phyloP scores from a whole-genome alignment of 352 stramenopile species.

The Pythium biforme region DNA sequence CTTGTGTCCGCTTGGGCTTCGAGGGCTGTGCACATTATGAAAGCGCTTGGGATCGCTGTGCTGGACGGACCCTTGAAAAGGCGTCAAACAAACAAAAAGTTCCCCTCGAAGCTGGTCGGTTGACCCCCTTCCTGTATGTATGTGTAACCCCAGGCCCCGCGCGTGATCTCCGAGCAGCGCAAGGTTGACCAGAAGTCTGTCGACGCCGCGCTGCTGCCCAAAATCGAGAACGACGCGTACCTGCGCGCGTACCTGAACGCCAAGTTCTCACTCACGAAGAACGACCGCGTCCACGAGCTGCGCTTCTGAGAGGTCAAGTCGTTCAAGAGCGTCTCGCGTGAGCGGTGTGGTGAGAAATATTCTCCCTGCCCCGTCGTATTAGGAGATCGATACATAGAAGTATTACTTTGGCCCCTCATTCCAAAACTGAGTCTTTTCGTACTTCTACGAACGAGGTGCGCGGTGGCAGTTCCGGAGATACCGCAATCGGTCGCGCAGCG shows the following conservation, averaged over 20 bases:
- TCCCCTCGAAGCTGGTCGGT: slow-evolving; percentile 44
- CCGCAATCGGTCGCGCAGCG: slow-evolving; percentile 40
- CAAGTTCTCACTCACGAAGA: slow-evolving; percentile 98
- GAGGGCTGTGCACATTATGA: slow-evolving; percentile 11
- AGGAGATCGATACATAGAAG: background rate
- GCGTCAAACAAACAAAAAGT: slow-evolving; percentile 64
- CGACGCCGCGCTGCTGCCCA: slow-evolving; percentile 90
- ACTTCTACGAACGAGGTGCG: background rate
- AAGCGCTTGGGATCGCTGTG: slow-evolving; percentile 90
- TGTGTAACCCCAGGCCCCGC: slow-evolving; percentile 52
- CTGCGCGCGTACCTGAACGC: slow-evolving; percentile 98
- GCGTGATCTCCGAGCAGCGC: slow-evolving; percentile 94
- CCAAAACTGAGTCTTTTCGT: background rate
- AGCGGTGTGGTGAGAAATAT: too few relatives aligned
- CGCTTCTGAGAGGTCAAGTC: slow-evolving; percentile 89
- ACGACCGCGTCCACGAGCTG: slow-evolving; percentile 98
- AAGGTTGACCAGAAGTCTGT: slow-evolving; percentile 99
- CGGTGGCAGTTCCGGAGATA: slow-evolving; percentile 28
- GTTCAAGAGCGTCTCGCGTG: too few relatives aligned
- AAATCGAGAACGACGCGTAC: slow-evolving; percentile 87
- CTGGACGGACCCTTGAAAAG: slow-evolving; percentile 12
- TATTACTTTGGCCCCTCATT: background rate
- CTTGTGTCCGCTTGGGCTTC: slow-evolving; percentile 2
- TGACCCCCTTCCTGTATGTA: slow-evolving; percentile 16
- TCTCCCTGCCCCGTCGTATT: background rate